Conservation (phyloP, 768 basidiomycete genomes). For the Lentinula detonsa region DNA sequence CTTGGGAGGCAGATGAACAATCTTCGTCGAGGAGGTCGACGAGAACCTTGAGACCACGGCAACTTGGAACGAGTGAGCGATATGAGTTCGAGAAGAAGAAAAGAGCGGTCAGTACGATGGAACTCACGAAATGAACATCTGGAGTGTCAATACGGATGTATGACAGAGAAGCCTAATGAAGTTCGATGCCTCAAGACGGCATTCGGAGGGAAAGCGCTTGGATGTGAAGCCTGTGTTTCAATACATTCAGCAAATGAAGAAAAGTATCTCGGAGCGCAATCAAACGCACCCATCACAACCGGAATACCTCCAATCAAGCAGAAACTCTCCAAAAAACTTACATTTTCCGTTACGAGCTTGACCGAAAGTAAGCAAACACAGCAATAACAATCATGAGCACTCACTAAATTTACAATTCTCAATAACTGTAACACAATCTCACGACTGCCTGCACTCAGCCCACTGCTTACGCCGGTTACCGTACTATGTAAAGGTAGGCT, state of each 20-base stretch:
- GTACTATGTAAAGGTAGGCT: neutral
- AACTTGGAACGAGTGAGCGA: conserved; percentile 38
- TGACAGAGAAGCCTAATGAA: conserved; percentile 91
- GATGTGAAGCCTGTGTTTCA: conserved; percentile 74
- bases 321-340: conserved; percentile 89
- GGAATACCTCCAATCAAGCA: conserved; percentile 95
- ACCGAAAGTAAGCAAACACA: conserved; percentile 27
- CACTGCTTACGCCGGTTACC: neutral
- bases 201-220: conserved; percentile 90
- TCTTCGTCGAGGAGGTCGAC: conserved; percentile 97
- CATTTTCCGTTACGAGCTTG: conserved; percentile 64
- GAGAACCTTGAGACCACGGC: conserved; percentile 89
- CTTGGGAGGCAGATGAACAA: conserved; percentile 68
- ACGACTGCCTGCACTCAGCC: conserved; percentile 50
- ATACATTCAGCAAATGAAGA: neutral
- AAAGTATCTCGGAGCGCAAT: neutral
- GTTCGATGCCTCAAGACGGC: conserved; percentile 90
- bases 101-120: neutral
- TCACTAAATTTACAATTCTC: conserved; percentile 84
- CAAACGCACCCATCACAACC: conserved; percentile 79
- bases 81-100: neutral
- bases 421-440: conserved; percentile 83
- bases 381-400: conserved; percentile 13
- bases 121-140: conserved; percentile 97
- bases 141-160: conserved; percentile 87